Evolutionary conservation across 2,329 filamentous ascomycete genomes (phyloP), one percentile per base, ranked within the genome.

Genomic region (Colletotrichum sp.): DNA sequence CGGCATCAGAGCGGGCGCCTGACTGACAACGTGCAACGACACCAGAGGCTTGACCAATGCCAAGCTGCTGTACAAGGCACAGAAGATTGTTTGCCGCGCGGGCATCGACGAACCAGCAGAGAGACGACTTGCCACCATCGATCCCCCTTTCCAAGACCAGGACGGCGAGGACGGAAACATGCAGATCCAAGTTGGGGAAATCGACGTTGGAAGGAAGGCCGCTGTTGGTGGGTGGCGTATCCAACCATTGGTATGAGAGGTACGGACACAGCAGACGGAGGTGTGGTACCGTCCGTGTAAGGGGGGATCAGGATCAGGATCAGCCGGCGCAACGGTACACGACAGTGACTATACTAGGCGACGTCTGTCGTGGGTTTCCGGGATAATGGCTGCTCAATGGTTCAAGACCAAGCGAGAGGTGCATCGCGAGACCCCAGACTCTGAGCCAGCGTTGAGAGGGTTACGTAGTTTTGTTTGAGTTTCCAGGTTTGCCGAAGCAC

Each of bases 1-100:
- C 61, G 72, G 67, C 72, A 73, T 73, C 71, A 69, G 71, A 72
- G 69, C 69, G 69, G 57, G 65, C 70, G 44, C 69, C 64, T 72
- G 72, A 32, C 59, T 65, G 59, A 36, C 71, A 57, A 52, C 44
- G 44, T 49, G n/a, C 44, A 49, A 22, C 44, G 11, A 49, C 27
- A 55, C 8, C 69, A 49, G 44, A 49, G 44, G 44, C 44, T 49
- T 49, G 44, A 49, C 44, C 44, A n/a, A 49, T 49, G 19, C n/a
- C 44, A n/a, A 49, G 44, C 44, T 49, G 44, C 44, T 49, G n/a
- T 22, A 49, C 44, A 8, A 49, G 44, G 19, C n/a, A 22, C n/a
- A 49, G 44, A 49, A n/a, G n/a, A 49, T 22, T 49, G 74, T 49
- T 64, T 62, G 44, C 61, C 49, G 49, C 67, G 68, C 36, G 36